A percentile compares a stretch with the other conserved stretches of the same genome.
phyloP scores from a whole-genome alignment of 2,329 filamentous ascomycete species.

The Ophioceras dolichostomum region DNA sequence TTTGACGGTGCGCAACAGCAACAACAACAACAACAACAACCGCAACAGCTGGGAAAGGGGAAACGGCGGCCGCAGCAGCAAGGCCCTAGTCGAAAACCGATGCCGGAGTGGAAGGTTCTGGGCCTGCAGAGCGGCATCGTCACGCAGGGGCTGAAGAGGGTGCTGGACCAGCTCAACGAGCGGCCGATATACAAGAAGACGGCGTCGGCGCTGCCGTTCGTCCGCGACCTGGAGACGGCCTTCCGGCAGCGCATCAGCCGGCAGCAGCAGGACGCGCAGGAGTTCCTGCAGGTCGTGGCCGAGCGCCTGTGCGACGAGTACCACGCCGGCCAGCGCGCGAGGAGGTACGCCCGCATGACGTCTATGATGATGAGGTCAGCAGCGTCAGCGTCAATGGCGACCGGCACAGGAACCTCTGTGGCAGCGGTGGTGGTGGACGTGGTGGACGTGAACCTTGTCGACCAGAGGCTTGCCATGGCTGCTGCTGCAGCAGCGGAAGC shows the following conservation, averaged over 20 bases:
- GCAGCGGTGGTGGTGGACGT: neutral
- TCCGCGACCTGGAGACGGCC: slow-evolving; percentile 69
- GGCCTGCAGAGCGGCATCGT: slow-evolving; percentile 71
- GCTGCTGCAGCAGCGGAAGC: neutral
- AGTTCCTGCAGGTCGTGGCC: slow-evolving; percentile 88
- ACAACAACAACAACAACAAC: slow-evolving; percentile 1
- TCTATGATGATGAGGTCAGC: no score
- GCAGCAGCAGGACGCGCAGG: slow-evolving; percentile 94
- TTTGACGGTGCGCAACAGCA: neutral
- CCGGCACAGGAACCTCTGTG: no score
- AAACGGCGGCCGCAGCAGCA: slow-evolving; percentile 1
- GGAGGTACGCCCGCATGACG: slow-evolving; percentile 39
- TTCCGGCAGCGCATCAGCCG: slow-evolving; percentile 86
- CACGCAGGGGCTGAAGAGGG: slow-evolving; percentile 79
- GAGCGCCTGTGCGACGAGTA: slow-evolving; percentile 93
- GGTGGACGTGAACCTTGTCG: slow-evolving; percentile 5
- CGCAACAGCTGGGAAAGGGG: neutral
- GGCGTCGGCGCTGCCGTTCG: slow-evolving; percentile 76
- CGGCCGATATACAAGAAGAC: slow-evolving; percentile 88
- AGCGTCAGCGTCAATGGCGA: no score
- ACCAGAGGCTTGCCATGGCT: slow-evolving; percentile 7
- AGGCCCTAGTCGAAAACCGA: slow-evolving; percentile 9
- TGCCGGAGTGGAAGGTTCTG: slow-evolving; percentile 49
- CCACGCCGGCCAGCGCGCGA: slow-evolving; percentile 66
- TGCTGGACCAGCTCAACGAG: slow-evolving; percentile 87